Conservation (phyloP, 1,139 yeast genomes). For the Suhomyces yuchorum region DNA sequence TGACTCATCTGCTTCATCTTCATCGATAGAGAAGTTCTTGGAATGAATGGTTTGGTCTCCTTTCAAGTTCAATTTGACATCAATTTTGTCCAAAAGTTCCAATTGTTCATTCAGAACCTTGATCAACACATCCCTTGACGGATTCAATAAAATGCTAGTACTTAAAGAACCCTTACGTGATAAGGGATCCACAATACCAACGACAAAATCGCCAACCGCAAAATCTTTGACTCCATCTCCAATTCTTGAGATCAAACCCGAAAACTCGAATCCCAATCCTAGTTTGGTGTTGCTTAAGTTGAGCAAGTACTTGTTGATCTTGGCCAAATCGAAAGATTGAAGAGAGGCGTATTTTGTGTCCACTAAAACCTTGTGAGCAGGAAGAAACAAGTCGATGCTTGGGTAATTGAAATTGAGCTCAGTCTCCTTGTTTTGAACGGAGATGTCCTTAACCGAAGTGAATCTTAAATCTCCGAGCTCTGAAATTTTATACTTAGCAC, state of each 20-base stretch:
- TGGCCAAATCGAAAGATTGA: constrained; percentile 42
- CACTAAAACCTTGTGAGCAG: constrained; percentile 35
- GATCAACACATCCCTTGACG: constrained; percentile 35
- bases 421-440: constrained; percentile 45
- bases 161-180: constrained; percentile 43
- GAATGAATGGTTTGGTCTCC: background rate
- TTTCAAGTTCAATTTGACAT: constrained; percentile 11
- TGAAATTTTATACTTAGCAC: constrained; percentile 6
- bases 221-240: constrained; percentile 33
- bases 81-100: constrained; percentile 22
- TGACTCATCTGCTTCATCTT: constrained; percentile 7
- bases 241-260: constrained; percentile 37
- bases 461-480: constrained; percentile 35
- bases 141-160: constrained; percentile 37
- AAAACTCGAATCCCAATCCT: constrained; percentile 48
- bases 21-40: constrained; percentile 10
- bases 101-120: constrained; percentile 30
- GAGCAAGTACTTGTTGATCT: constrained; percentile 38
- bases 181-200: constrained; percentile 39
- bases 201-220: constrained; percentile 38
- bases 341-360: constrained; percentile 42
- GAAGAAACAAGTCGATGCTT: constrained; percentile 38
- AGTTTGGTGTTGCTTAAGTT: constrained; percentile 42
- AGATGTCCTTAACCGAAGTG: constrained; percentile 43
- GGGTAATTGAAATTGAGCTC: constrained; percentile 48